Conservation (phyloP, 2,329 filamentous ascomycete genomes). For the Dactylellina sp. region DNA sequence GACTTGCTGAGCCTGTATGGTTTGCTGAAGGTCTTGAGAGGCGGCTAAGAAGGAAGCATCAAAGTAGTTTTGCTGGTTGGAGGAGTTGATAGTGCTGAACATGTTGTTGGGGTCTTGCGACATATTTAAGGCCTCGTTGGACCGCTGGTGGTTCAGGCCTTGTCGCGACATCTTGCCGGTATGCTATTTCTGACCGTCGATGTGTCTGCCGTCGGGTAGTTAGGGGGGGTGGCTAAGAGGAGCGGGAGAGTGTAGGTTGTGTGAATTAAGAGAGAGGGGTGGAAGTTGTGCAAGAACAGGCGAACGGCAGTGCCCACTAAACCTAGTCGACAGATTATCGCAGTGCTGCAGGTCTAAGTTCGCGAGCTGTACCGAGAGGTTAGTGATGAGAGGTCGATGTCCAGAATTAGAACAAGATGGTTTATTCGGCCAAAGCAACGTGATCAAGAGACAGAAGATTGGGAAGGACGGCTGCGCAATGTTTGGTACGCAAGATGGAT, state of each 20-base stretch:
- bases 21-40: constrained; percentile 51
- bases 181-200: constrained; percentile 53
- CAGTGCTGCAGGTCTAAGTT: constrained; percentile 3
- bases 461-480: constrained; percentile 49
- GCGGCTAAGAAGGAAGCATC: constrained; percentile 38
- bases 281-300: constrained; percentile 45
- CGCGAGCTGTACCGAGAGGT: constrained; percentile 45
- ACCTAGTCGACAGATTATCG: not conserved
- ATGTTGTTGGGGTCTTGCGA: constrained; percentile 46
- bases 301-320: constrained; percentile 52
- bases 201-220: constrained; percentile 39
- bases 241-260: constrained; percentile 23
- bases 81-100: constrained; percentile 43
- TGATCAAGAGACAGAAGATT: constrained; percentile 34
- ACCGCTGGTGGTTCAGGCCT: constrained; percentile 53
- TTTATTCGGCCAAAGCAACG: constrained; percentile 20
- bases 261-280: constrained; percentile 1
- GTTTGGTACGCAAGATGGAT: constrained; percentile 27
- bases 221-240: constrained; percentile 29
- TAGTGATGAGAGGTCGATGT: constrained; percentile 22
- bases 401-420: constrained; percentile 48
- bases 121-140: constrained; percentile 56
- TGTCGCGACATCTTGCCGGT: constrained; percentile 54
- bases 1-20: constrained; percentile 41
- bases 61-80: constrained; percentile 48